These are phyloP conservation scores for Phytopythium helicoides DNA, from an alignment of 352 stramenopile species.

Conservation along the genomic window DNA sequence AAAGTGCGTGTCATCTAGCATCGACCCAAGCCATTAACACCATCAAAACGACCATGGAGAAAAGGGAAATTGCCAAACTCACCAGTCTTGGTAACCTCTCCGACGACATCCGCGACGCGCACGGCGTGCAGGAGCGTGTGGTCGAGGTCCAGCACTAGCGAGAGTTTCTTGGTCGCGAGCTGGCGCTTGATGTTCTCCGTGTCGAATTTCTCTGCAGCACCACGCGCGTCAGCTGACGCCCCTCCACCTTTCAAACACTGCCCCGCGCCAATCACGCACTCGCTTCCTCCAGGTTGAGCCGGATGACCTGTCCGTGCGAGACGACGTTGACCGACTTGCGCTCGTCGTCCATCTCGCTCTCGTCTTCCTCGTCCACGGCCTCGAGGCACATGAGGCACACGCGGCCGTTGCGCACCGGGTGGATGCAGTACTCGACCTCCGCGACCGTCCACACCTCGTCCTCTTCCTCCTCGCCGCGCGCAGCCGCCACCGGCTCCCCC, in stretches of 20 bases:
- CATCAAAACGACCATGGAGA: too few relatives aligned
- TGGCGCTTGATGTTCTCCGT: constrained; percentile 86
- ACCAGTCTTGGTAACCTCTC: constrained; percentile 58
- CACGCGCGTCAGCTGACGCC: constrained; percentile 36
- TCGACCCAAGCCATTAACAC: not conserved
- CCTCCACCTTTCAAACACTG: constrained; percentile 91
- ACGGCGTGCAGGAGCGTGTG: constrained; percentile 96
- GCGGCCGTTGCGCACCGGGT: constrained; percentile 66
- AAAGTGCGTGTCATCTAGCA: constrained; percentile 71
- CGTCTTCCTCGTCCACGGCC: constrained; percentile 61
- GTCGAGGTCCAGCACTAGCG: constrained; percentile 96
- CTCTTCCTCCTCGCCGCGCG: constrained; percentile 8
- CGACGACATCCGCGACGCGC: constrained; percentile 63
- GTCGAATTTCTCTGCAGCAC: constrained; percentile 79
- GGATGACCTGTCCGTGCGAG: constrained; percentile 88
- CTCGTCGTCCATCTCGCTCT: constrained; percentile 57
- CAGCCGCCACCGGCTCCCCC: constrained; percentile 19
- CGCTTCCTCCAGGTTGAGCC: constrained; percentile 96
- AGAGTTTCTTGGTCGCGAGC: constrained; percentile 88
- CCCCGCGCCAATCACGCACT: constrained; percentile 51
- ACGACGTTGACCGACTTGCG: constrained; percentile 70
- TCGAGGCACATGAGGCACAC: constrained; percentile 83
- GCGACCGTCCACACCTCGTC: constrained; percentile 27
- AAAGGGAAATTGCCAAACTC: too few relatives aligned
- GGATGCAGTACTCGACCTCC: constrained; percentile 78